Evolutionary conservation across 768 basidiomycete species (phyloP), one percentile per base, ranked within the genome.

Genomic region (Panellus pusillus): DNA sequence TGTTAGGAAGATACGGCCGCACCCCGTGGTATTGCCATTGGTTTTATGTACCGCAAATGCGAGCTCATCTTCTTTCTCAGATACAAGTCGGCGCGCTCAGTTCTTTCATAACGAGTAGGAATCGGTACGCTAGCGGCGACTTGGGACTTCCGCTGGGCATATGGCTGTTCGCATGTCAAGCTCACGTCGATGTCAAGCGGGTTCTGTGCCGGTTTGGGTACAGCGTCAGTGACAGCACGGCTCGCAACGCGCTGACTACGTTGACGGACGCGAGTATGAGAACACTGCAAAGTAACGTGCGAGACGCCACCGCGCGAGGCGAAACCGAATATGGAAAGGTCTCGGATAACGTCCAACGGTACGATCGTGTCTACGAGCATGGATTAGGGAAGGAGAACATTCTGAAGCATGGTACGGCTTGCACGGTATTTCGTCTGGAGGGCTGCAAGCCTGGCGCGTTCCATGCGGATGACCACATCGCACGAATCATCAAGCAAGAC

Each of bases 141-240:
- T 52, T 66, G 0, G 57, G 58, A 13, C 29, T 66, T 27, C 57
- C 42, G 3, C 47, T 65, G 1, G 64, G 62, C 8, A 40, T 63
- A 9, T 63, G 60, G 62, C 62, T 54, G 6, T 63, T 63, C 46
- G 60, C 60, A n/a, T n/a, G n/a, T n/a, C n/a, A n/a, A n/a, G n/a
- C n/a, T n/a, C n/a, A n/a, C n/a, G n/a, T n/a, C n/a, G n/a, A n/a
- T n/a, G n/a, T n/a, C n/a, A n/a, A n/a, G n/a, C n/a, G n/a, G n/a
- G n/a, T n/a, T n/a, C n/a, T n/a, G n/a, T n/a, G n/a, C n/a, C n/a
- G n/a, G n/a, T n/a, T n/a, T n/a, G n/a, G n/a, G n/a, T n/a, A n/a
- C 1, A 44, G 29, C 17, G 44, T 46, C 11, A 46, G 44, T 32
- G 44, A 47, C 1, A 47, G 36, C 15, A 39, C 47, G 15, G 47